Base-by-base conservation (phyloP, 2,329 filamentous ascomycete species). In the Trichoderma brevicompactum region DNA sequence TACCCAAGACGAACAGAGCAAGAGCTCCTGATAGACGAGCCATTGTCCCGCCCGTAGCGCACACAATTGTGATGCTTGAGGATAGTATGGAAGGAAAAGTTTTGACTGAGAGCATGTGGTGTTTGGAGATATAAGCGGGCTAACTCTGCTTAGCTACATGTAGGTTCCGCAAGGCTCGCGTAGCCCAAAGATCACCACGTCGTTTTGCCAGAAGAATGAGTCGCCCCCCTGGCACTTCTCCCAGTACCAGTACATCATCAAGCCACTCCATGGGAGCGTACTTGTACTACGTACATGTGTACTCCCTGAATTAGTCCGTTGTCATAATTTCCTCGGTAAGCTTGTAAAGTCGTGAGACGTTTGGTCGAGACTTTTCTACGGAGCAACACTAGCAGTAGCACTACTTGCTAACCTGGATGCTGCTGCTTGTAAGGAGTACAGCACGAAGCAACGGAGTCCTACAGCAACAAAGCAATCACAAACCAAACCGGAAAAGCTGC, bases 21-120 rank as follows among this genome's bases (percentile, higher is more conserved):
- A 65, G 36, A 52, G 44, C 44, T 58, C 62, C 46, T 38, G 19
- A 43, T n/a, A 65, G 36, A 36, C 53, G 38, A 17, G 43, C 53
- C 62, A 65, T 65, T 10, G 9, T 65, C 28, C 43, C 40, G 46
- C 44, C 44, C 32, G 61, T 55, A 64, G 12, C 50, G 32, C 36
- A 36, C 13, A 28, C 3, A 36, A 32, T 23, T 32, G 36, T 41
- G 40, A 44, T 46, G 58, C 13, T 19, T 54, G 32, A 63, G 34
- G 10, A 38, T 28, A 48, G n/a, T 46, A 38, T 13, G n/a, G 17
- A 36, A 63, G 49, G 17, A 54, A 40, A 46, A 43, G 40, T 23
- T 63, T 60, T 48, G 28, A 2, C 17, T n/a, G 12, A 9, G 9
- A 23, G 13, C 64, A 62, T 23, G 36, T 46, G 56, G 48, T 54